Conservation (phyloP, 768 basidiomycete genomes). For the Lactifluus volemus region DNA sequence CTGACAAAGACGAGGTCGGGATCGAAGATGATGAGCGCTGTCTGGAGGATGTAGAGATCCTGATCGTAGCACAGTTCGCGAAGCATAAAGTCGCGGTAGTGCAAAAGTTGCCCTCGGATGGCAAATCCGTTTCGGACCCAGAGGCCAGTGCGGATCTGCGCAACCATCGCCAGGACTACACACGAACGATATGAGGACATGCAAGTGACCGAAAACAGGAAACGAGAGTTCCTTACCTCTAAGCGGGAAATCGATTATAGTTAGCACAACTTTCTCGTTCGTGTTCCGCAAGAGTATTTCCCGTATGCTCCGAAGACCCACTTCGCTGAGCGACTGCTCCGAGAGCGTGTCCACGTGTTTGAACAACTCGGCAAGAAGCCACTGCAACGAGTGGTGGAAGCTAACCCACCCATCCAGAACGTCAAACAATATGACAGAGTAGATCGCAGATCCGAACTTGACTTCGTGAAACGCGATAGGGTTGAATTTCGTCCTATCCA, state of each 20-base stretch:
- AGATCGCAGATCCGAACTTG: conserved; percentile 48
- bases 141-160: conserved; percentile 88
- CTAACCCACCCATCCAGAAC: conserved; percentile 77
- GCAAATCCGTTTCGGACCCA: conserved; percentile 98
- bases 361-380: conserved; percentile 82
- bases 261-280: conserved; percentile 60
- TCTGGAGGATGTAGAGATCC: conserved; percentile 85
- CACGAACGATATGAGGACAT: background rate
- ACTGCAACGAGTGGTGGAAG: conserved; percentile 89
- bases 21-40: conserved; percentile 67
- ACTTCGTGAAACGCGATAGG: conserved; percentile 59
- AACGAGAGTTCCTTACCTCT: conserved; percentile 48
- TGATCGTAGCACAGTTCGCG: conserved; percentile 96
- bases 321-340: conserved; percentile 41
- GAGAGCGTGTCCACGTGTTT: conserved; percentile 70
- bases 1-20: conserved; percentile 74
- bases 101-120: conserved; percentile 88
- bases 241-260: conserved; percentile 81
- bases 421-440: conserved; percentile 67
- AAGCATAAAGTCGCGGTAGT: conserved; percentile 94
- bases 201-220: background rate
- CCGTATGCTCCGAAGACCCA: conserved; percentile 46
- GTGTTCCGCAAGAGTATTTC: conserved; percentile 55
- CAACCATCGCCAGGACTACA: conserved; percentile 79
- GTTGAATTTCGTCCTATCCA: conserved; percentile 58